Percentiles rank a stretch among this genome's conserved stretches.
phyloP scores from a whole-genome alignment of 2,329 filamentous ascomycete species.

The Phialophora verrucosa region DNA sequence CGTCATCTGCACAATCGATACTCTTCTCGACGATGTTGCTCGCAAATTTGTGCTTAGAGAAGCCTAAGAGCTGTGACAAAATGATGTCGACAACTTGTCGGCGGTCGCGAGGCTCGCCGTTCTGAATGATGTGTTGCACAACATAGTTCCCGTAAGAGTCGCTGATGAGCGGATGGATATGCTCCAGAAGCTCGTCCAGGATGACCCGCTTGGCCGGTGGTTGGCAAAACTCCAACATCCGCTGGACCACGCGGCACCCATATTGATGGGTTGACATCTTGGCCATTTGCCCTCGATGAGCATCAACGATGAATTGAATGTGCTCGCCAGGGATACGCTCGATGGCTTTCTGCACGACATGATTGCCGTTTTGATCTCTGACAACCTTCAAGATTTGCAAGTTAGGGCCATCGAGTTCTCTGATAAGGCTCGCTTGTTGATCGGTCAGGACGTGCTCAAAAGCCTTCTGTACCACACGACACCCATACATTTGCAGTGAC shows the following conservation, averaged over 20 bases:
- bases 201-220: constrained; percentile 73
- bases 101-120: constrained; percentile 75
- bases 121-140: constrained; percentile 84
- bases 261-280: constrained; percentile 78
- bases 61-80: constrained; percentile 70
- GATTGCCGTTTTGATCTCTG: constrained; percentile 89
- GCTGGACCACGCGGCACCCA: constrained; percentile 90
- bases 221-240: constrained; percentile 83
- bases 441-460: constrained; percentile 90
- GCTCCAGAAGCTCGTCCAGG: constrained; percentile 77
- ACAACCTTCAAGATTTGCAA: constrained; percentile 76
- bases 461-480: constrained; percentile 94
- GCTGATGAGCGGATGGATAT: constrained; percentile 73
- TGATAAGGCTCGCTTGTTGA: constrained; percentile 82
- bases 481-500: constrained; percentile 89
- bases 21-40: constrained; percentile 98
- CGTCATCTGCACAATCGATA: constrained; percentile 71
- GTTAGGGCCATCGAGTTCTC: constrained; percentile 86
- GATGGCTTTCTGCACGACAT: constrained; percentile 94
- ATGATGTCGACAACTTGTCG: constrained; percentile 75
- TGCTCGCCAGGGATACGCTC: constrained; percentile 77
- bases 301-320: constrained; percentile 83
- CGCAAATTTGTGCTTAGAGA: constrained; percentile 94
- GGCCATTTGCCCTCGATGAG: constrained; percentile 76
- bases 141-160: constrained; percentile 98